Evolutionary conservation across 1,284 basidiomycete genomes (phyloP).

Genomic region (Pseudozyma hubeiensis): DNA sequence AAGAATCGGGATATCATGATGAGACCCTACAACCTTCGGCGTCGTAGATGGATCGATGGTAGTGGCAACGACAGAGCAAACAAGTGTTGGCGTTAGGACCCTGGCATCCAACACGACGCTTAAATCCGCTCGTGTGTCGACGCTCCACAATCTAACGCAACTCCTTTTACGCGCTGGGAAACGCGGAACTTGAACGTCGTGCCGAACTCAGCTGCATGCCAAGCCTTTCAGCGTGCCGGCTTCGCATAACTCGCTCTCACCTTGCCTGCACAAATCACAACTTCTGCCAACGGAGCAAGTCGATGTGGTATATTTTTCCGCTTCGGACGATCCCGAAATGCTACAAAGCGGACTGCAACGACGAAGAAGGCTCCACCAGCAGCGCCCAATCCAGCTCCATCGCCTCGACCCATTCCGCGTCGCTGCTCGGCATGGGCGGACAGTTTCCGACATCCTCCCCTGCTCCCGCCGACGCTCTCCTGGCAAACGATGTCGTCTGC

Average conservation of each 20-base stretch:
- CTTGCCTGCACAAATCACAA: not conserved
- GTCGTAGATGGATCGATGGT: not conserved
- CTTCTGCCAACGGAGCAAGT: not conserved
- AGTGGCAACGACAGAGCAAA: not conserved
- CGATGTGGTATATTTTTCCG: not conserved
- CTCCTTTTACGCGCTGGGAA: no score
- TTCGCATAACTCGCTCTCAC: conserved; percentile 2
- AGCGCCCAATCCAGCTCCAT: conserved; percentile 49
- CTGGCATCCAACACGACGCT: conserved; percentile 2
- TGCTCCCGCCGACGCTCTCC: conserved; percentile 26
- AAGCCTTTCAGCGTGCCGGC: conserved; percentile 27
- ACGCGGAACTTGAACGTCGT: not conserved
- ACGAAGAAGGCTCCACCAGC: conserved; percentile 2
- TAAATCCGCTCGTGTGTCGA: no score
- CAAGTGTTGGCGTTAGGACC: conserved; percentile 5
- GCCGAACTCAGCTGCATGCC: conserved; percentile 28
- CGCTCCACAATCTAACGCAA: not conserved
- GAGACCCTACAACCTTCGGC: not conserved
- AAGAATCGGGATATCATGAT: conserved; percentile 56
- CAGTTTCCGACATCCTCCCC: conserved; percentile 35
- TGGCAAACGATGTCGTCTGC: conserved; percentile 33
- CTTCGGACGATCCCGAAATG: not conserved
- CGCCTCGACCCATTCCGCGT: conserved; percentile 45
- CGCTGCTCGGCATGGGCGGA: conserved; percentile 32
- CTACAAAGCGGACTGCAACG: conserved; percentile 8